Evolutionary conservation across 2,329 filamentous ascomycete species (phyloP).

Genomic region (Aureobasidium sp.): DNA sequence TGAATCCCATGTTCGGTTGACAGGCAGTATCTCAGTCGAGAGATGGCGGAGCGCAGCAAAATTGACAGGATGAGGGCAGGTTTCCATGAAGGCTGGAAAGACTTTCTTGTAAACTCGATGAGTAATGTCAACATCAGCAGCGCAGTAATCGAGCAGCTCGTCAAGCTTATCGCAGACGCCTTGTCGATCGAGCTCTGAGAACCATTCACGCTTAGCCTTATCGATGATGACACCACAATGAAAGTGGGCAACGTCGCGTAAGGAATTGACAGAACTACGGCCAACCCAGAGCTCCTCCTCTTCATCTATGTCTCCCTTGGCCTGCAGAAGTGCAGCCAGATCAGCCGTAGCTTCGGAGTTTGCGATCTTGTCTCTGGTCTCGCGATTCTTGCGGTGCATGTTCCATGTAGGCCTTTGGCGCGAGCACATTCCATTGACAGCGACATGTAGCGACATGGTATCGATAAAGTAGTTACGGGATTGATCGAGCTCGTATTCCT

Average conservation of each 20-base stretch:
- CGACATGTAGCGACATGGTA: constrained; percentile 96
- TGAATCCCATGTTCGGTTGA: constrained; percentile 77
- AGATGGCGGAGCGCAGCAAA: constrained; percentile 89
- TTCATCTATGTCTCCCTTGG: constrained; percentile 54
- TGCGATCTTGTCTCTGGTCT: constrained; percentile 70
- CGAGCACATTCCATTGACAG: constrained; percentile 98
- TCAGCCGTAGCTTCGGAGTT: constrained; percentile 63
- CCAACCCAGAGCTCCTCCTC: constrained; percentile 96
- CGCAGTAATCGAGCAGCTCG: constrained; percentile 85
- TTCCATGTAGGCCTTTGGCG: constrained; percentile 94
- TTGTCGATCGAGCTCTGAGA: constrained; percentile 68
- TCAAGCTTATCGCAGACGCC: constrained; percentile 66
- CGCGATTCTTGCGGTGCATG: constrained; percentile 85
- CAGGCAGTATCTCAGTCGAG: constrained; percentile 85
- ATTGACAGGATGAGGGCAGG: constrained; percentile 93
- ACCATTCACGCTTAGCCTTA: constrained; percentile 78
- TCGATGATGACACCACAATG: constrained; percentile 88
- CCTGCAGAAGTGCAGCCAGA: constrained; percentile 61
- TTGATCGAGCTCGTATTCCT: constrained; percentile 82
- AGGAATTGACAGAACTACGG: constrained; percentile 86
- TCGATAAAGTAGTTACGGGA: constrained; percentile 82
- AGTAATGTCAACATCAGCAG: constrained; percentile 85
- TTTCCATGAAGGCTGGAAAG: constrained; percentile 78
- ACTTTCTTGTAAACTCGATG: constrained; percentile 92
- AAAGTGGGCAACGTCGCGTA: constrained; percentile 93